These are phyloP conservation scores for Eremochloa ophiuroides DNA, from an alignment of 176 grass and related monocot genomes.

Conservation along the genomic window DNA sequence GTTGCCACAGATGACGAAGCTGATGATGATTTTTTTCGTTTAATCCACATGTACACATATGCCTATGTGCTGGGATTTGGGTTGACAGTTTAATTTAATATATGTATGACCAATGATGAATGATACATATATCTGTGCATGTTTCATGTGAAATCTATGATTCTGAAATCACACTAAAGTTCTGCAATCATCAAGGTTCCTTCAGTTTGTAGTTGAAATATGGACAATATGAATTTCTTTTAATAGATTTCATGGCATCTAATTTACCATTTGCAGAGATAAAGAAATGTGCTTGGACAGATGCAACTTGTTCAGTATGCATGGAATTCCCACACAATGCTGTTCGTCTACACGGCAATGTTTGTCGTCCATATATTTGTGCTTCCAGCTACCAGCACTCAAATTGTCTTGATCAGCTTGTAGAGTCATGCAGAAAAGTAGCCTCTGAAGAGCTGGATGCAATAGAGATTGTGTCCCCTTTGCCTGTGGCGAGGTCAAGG, in stretches of 20 bases:
- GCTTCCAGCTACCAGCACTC: slow-evolving; percentile 59
- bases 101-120: too few relatives aligned
- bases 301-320: slow-evolving; percentile 71
- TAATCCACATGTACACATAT: background rate
- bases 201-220: too few relatives aligned
- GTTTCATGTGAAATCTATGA: too few relatives aligned
- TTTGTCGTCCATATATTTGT: slow-evolving; percentile 80
- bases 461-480: slow-evolving; percentile 65
- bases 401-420: slow-evolving; percentile 77
- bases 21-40: too few relatives aligned
- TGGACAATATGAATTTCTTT: background rate
- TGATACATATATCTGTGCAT: too few relatives aligned
- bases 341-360: slow-evolving; percentile 73
- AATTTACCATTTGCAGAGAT: slow-evolving; percentile 20
- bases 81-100: too few relatives aligned
- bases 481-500: slow-evolving; percentile 70
- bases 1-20: too few relatives aligned
- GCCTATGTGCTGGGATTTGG: too few relatives aligned
- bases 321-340: slow-evolving; percentile 79
- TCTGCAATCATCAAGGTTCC: too few relatives aligned
- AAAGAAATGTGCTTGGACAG: slow-evolving; percentile 67
- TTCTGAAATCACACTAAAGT: too few relatives aligned
- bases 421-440: slow-evolving; percentile 42
- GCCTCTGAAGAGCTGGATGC: slow-evolving; percentile 30
- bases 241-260: background rate